Conservation (phyloP, 306 rosid species). For the Quillaja saponaria region DNA sequence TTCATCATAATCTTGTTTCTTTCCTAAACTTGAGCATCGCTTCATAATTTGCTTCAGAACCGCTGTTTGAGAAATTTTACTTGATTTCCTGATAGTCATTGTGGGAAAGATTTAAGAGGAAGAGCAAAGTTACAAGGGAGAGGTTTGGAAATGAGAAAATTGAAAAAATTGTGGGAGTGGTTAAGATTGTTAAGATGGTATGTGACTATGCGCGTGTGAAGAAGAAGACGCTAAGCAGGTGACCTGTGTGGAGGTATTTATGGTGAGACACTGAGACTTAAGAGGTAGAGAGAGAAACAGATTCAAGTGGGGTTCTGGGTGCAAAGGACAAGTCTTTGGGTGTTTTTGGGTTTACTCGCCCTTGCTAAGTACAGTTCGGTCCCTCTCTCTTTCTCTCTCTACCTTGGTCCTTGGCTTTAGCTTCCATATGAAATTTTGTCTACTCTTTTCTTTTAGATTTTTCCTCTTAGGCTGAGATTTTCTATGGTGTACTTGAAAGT, state of each 20-base stretch:
- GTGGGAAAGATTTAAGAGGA: background rate
- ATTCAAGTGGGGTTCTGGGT: slow-evolving; percentile 65
- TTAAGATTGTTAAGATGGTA: background rate
- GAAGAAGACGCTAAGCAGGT: background rate
- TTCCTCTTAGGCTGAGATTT: background rate
- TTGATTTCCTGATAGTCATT: slow-evolving; percentile 72
- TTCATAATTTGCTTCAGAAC: slow-evolving; percentile 78
- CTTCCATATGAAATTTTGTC: slow-evolving; percentile 1
- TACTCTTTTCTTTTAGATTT: background rate
- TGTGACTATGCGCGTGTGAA: background rate
- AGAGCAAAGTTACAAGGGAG: background rate
- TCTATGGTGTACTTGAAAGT: background rate
- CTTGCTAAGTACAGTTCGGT: slow-evolving; percentile 52
- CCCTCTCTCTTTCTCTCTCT: slow-evolving; percentile 34
- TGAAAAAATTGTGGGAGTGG: background rate
- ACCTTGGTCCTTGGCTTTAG: background rate
- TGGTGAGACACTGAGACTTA: slow-evolving; percentile 34
- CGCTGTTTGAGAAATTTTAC: slow-evolving; percentile 56
- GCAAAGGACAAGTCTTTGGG: slow-evolving; percentile 38
- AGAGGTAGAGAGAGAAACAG: slow-evolving; percentile 26
- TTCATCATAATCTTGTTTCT: slow-evolving; percentile 55
- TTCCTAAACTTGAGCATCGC: slow-evolving; percentile 84
- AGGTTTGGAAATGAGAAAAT: no score
- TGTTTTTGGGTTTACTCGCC: slow-evolving; percentile 40
- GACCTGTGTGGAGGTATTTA: slow-evolving; percentile 54